These are phyloP conservation scores for Graphilbum ipis-grandicollis DNA, from an alignment of 2,329 filamentous ascomycete species.

Conservation along the genomic window DNA sequence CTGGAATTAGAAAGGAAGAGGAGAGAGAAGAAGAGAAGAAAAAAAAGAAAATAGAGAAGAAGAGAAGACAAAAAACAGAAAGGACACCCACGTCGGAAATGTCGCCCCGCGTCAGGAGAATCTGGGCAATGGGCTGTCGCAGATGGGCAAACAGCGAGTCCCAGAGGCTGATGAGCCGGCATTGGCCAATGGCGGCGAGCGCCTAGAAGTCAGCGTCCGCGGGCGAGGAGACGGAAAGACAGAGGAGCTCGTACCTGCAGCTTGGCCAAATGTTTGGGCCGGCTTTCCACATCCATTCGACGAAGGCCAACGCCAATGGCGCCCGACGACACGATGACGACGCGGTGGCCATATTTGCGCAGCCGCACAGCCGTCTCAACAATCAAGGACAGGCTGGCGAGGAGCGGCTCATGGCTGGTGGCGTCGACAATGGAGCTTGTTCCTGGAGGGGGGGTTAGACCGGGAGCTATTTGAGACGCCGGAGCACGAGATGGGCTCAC, in stretches of 20 bases:
- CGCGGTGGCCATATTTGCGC: slow-evolving; percentile 77
- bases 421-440: slow-evolving; percentile 99
- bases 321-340: slow-evolving; percentile 92
- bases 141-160: slow-evolving; percentile 81
- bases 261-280: slow-evolving; percentile 79
- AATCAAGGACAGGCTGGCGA: slow-evolving; percentile 80
- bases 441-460: slow-evolving; percentile 33
- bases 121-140: slow-evolving; percentile 81
- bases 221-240: neutral
- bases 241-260: slow-evolving; percentile 42
- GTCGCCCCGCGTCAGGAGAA: slow-evolving; percentile 84
- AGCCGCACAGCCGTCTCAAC: slow-evolving; percentile 86
- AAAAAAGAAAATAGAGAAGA: neutral
- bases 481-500: slow-evolving; percentile 28
- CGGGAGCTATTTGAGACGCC: no score
- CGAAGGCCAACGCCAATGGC: slow-evolving; percentile 88
- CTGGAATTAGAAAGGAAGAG: slow-evolving; percentile 23
- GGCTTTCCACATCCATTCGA: slow-evolving; percentile 72
- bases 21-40: slow-evolving; percentile 1
- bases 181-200: slow-evolving; percentile 89
- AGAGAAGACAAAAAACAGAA: neutral
- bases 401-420: slow-evolving; percentile 77
- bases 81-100: slow-evolving; percentile 62
- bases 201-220: slow-evolving; percentile 31
- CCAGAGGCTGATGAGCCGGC: slow-evolving; percentile 87